Percentiles rank a stretch among this genome's conserved stretches.
phyloP scores from a whole-genome alignment of 495 filamentous ascomycete species.

The Neurospora sp. region DNA sequence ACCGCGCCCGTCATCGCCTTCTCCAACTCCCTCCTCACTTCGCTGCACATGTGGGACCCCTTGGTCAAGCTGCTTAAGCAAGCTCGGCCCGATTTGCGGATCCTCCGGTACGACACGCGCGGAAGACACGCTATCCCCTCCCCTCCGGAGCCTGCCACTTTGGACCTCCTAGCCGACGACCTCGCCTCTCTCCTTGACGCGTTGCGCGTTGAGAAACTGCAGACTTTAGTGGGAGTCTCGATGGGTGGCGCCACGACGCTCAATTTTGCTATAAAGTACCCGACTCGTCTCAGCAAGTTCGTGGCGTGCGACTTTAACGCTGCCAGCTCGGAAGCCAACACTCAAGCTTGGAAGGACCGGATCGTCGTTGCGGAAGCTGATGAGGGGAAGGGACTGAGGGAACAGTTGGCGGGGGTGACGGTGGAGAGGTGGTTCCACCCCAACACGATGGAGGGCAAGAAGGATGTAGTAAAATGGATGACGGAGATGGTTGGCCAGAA shows the following conservation, averaged over 20 bases:
- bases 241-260: slow-evolving; percentile 63
- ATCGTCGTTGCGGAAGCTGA: slow-evolving; percentile 55
- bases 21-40: slow-evolving; percentile 65
- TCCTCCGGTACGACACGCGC: slow-evolving; percentile 62
- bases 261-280: too few relatives aligned
- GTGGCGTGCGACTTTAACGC: slow-evolving; percentile 72
- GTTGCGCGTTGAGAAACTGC: slow-evolving; percentile 49
- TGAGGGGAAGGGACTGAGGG: slow-evolving; percentile 30
- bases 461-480: slow-evolving; percentile 40
- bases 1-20: slow-evolving; percentile 60
- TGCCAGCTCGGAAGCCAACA: slow-evolving; percentile 54
- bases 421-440: slow-evolving; percentile 67
- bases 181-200: slow-evolving; percentile 47
- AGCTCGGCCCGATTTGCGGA: slow-evolving; percentile 52
- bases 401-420: slow-evolving; percentile 53
- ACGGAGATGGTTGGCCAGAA: slow-evolving; percentile 50
- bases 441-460: slow-evolving; percentile 35
- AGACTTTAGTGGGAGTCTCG: slow-evolving; percentile 59
- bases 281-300: slow-evolving; percentile 43
- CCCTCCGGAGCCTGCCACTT: slow-evolving; percentile 32
- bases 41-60: slow-evolving; percentile 65
- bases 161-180: slow-evolving; percentile 59
- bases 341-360: slow-evolving; percentile 65
- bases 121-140: slow-evolving; percentile 46
- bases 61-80: slow-evolving; percentile 51